A percentile compares a stretch with the other conserved stretches of the same genome.
Conservation (phyloP, 169 alveolate genomes). For the Eimeria necatrix region DNA sequence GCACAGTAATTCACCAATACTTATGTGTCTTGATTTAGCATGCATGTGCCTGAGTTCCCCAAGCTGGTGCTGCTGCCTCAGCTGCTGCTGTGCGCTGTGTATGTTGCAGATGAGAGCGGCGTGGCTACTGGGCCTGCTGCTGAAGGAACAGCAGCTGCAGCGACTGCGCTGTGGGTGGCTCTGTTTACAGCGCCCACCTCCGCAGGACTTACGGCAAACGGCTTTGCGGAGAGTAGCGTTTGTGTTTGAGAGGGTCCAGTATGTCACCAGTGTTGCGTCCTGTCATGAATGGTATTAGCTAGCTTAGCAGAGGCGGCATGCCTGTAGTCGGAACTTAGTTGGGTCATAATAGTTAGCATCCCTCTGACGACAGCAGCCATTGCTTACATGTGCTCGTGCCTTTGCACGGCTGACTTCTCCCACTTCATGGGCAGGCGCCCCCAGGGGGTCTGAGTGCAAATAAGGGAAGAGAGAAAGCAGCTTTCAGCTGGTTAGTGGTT, state of each 20-base stretch:
- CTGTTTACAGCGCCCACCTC: neutral
- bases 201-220: neutral
- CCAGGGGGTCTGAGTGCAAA: too few relatives aligned
- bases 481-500: neutral
- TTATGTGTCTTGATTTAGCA: neutral
- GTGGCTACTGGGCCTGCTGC: slow-evolving; percentile 27
- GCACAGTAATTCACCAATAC: neutral
- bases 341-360: too few relatives aligned
- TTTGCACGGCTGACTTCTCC: too few relatives aligned
- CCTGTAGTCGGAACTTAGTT: too few relatives aligned
- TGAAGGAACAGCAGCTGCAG: slow-evolving; percentile 39
- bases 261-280: neutral
- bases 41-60: neutral
- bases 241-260: slow-evolving; percentile 14
- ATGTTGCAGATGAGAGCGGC: slow-evolving; percentile 44
- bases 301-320: neutral
- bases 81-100: neutral
- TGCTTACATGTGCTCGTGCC: too few relatives aligned
- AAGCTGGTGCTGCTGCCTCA: neutral
- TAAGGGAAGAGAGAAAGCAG: too few relatives aligned
- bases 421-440: too few relatives aligned
- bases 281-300: neutral
- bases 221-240: slow-evolving; percentile 4
- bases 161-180: slow-evolving; percentile 39
- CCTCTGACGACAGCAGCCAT: too few relatives aligned